phyloP scores from a whole-genome alignment of 2,329 filamentous ascomycete species.

The Phaeoacremonium minimum region DNA sequence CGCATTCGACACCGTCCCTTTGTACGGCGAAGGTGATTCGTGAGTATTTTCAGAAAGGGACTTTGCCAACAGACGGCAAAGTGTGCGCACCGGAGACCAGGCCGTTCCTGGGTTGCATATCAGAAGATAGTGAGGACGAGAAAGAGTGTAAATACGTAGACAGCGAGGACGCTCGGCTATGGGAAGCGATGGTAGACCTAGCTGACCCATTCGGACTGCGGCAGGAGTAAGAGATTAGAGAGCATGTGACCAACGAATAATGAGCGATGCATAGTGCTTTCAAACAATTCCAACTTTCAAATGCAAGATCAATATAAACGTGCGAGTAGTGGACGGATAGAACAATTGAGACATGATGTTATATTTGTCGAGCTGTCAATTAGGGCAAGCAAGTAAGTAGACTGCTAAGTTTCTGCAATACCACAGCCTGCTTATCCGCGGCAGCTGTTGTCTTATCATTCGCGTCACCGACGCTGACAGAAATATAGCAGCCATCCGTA shows the following conservation, averaged over 20 bases:
- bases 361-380: neutral
- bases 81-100: slow-evolving; percentile 2
- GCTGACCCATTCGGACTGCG: slow-evolving; percentile 3
- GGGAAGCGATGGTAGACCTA: slow-evolving; percentile 2
- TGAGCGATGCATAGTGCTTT: too few relatives aligned
- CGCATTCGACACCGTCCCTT: slow-evolving; percentile 1
- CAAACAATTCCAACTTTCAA: too few relatives aligned
- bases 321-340: too few relatives aligned
- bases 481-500: slow-evolving; percentile 52
- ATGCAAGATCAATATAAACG: too few relatives aligned
- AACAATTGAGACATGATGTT: neutral
- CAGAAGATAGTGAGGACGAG: too few relatives aligned
- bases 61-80: neutral
- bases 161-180: neutral
- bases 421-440: slow-evolving; percentile 43
- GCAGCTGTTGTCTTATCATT: slow-evolving; percentile 55
- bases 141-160: slow-evolving; percentile 2
- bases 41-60: slow-evolving; percentile 1
- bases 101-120: slow-evolving; percentile 3
- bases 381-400: slow-evolving; percentile 8
- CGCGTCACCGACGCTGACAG: slow-evolving; percentile 59
- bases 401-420: slow-evolving; percentile 42
- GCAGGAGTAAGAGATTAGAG: slow-evolving; percentile 1
- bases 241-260: too few relatives aligned
- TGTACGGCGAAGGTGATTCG: slow-evolving; percentile 1